These are phyloP conservation scores for Dictyostelium purpureum DNA, from an alignment of 78 protist species.

Conservation along the genomic window DNA sequence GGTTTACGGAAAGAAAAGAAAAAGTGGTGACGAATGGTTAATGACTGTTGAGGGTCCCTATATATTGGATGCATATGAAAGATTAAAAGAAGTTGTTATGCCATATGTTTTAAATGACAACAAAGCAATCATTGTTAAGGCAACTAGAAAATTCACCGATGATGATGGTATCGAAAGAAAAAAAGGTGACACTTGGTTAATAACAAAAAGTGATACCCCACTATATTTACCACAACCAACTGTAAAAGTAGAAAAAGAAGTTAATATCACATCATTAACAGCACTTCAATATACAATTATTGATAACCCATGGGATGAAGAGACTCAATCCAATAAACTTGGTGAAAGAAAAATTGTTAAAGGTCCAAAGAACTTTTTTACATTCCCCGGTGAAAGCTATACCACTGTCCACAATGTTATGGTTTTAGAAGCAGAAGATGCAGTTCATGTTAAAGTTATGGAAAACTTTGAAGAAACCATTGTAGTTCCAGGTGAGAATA, in stretches of 20 bases:
- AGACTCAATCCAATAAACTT: neutral
- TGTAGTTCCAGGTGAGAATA: neutral
- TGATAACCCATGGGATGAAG: neutral
- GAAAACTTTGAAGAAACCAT: conserved; percentile 34
- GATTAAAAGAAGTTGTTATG: neutral
- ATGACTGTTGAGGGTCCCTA: conserved; percentile 26
- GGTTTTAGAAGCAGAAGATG: conserved; percentile 33
- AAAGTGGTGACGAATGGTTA: conserved; percentile 60
- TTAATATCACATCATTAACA: neutral
- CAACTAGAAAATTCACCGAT: neutral
- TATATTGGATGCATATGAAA: conserved; percentile 43
- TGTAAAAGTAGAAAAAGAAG: conserved; percentile 3
- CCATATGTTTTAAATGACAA: conserved; percentile 23
- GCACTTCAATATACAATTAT: neutral
- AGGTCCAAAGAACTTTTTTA: conserved; percentile 38
- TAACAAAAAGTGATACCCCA: conserved; percentile 19
- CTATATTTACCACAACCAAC: conserved; percentile 40
- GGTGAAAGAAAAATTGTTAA: conserved; percentile 6
- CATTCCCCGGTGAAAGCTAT: conserved; percentile 3
- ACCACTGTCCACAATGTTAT: neutral
- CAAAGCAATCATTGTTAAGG: neutral
- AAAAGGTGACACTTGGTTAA: conserved; percentile 43
- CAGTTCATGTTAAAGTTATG: conserved; percentile 7
- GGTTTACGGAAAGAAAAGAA: neutral
- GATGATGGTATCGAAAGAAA: conserved; percentile 35